These are phyloP conservation scores for Paramecium pentaurelia DNA, from an alignment of 73 alveolate species.

Conservation along the genomic window DNA sequence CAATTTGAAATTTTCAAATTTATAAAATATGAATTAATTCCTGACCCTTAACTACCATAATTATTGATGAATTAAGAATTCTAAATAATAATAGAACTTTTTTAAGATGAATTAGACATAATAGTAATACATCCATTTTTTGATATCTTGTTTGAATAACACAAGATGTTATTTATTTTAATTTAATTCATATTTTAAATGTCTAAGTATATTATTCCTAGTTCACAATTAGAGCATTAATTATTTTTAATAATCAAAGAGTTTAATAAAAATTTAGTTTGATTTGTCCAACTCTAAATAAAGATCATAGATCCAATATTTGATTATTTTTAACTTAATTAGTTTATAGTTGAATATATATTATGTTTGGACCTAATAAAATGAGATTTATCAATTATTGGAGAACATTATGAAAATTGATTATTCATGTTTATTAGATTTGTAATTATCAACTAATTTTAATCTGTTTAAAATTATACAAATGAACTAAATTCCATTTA, in stretches of 20 bases:
- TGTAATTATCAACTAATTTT: neutral
- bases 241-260: neutral
- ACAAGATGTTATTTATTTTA: neutral
- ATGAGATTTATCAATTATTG: neutral
- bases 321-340: neutral
- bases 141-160: neutral
- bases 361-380: neutral
- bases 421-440: neutral
- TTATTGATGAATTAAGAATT: neutral
- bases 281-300: neutral
- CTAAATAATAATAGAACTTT: neutral
- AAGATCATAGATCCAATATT: neutral
- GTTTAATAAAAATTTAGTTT: neutral
- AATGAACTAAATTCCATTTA: neutral
- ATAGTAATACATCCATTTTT: neutral
- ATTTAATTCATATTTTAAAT: neutral
- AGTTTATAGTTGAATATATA: neutral
- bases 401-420: neutral
- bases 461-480: neutral
- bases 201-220: neutral
- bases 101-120: neutral
- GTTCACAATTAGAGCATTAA: neutral
- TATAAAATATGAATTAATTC: neutral
- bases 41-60: neutral
- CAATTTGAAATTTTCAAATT: neutral